Conservation (phyloP, 768 basidiomycete genomes). For the Coprinellus micaceus region DNA sequence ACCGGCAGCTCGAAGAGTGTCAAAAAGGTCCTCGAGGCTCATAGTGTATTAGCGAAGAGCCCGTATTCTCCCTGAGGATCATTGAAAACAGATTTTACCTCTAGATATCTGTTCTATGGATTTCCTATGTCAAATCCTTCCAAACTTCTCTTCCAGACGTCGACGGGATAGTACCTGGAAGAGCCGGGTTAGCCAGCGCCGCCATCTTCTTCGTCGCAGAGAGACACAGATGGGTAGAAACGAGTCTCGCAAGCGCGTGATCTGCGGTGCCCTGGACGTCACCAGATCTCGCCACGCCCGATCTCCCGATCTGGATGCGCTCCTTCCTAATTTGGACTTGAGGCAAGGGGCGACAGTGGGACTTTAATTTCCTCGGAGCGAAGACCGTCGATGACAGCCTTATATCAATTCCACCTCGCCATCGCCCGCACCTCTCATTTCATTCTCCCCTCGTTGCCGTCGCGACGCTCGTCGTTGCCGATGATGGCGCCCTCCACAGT, state of each 20-base stretch:
- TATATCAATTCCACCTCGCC: conserved; percentile 7
- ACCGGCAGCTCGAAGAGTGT: not conserved
- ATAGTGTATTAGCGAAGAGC: not conserved
- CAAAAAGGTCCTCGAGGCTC: not conserved
- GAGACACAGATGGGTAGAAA: not conserved
- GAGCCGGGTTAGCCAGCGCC: not conserved
- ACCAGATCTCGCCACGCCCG: conserved; percentile 2
- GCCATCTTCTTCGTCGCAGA: not conserved
- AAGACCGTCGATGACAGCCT: not conserved
- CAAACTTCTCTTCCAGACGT: too few relatives aligned
- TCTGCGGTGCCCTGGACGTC: conserved; percentile 12
- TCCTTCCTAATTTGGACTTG: conserved; percentile 4
- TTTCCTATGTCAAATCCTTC: too few relatives aligned
- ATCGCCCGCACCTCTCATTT: not conserved
- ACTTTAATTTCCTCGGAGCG: conserved; percentile 13
- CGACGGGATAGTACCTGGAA: too few relatives aligned
- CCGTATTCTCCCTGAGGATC: not conserved
- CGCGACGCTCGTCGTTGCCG: conserved; percentile 2
- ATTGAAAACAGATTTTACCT: not conserved
- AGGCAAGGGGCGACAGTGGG: not conserved
- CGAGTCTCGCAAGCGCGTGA: not conserved
- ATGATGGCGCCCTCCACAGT: conserved; percentile 5
- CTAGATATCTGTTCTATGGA: too few relatives aligned
- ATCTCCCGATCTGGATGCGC: conserved; percentile 6
- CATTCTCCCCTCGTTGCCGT: conserved; percentile 3